These are phyloP conservation scores for Podaxis carcinomalis DNA, from an alignment of 768 basidiomycete genomes.

Conservation along the genomic window DNA sequence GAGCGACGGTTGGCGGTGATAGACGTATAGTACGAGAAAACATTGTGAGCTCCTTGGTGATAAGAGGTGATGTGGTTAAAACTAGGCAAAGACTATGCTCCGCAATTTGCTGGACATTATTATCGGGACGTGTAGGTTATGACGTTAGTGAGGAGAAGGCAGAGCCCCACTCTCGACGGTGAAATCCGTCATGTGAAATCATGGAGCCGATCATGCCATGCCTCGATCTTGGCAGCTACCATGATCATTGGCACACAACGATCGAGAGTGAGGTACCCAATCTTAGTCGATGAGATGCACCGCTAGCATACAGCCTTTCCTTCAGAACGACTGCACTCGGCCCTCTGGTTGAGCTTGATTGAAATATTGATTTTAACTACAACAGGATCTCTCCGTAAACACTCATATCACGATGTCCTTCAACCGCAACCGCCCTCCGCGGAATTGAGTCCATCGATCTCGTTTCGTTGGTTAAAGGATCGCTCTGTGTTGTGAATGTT, in stretches of 20 bases:
- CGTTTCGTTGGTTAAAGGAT: no score
- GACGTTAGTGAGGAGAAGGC: constrained; percentile 10
- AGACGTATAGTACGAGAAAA: neutral
- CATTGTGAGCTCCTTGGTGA: neutral
- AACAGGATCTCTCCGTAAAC: no score
- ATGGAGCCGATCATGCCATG: neutral
- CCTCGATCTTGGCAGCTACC: neutral
- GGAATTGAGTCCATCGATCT: no score
- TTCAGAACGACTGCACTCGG: neutral
- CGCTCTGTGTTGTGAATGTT: no score
- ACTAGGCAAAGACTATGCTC: no score
- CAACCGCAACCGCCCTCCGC: no score
- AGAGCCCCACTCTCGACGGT: neutral
- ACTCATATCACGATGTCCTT: no score
- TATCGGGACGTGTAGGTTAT: neutral
- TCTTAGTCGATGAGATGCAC: no score
- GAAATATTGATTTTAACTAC: neutral
- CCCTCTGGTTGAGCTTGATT: neutral
- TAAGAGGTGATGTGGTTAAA: neutral
- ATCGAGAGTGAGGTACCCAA: neutral
- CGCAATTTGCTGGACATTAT: neutral
- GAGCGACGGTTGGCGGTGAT: neutral
- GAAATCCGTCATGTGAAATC: neutral
- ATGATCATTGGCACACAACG: neutral
- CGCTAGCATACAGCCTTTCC: no score